Percentiles rank a stretch among this genome's conserved stretches.
These are phyloP conservation scores for Russula virescens DNA, from an alignment of 768 basidiomycete genomes.

Conservation along the genomic window DNA sequence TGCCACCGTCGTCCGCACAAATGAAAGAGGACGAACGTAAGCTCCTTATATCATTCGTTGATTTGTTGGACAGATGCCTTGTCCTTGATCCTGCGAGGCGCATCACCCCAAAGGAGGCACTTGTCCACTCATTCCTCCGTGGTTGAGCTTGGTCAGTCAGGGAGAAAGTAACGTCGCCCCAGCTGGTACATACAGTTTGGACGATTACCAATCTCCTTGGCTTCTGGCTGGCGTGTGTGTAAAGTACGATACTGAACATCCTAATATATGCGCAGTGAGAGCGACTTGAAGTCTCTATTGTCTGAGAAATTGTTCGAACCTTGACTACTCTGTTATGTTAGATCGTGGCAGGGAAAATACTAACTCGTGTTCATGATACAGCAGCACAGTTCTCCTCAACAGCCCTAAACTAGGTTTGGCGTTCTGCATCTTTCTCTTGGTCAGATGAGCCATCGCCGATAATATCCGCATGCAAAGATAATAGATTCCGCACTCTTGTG, in stretches of 20 bases:
- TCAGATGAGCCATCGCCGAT: no score
- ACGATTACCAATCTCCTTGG: not conserved
- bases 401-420: no score
- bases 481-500: no score
- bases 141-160: slow-evolving; percentile 31
- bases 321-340: no score
- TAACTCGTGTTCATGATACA: no score
- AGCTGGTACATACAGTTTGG: not conserved
- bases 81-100: slow-evolving; percentile 80
- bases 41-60: slow-evolving; percentile 72
- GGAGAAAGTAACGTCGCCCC: not conserved
- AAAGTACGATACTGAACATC: slow-evolving; percentile 11
- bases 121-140: slow-evolving; percentile 81
- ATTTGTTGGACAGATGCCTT: slow-evolving; percentile 88
- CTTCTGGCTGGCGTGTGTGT: slow-evolving; percentile 1
- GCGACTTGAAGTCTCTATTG: no score
- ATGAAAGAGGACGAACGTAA: slow-evolving; percentile 87
- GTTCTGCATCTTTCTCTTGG: no score
- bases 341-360: not conserved
- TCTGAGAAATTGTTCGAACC: no score
- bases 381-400: no score
- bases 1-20: slow-evolving; percentile 69
- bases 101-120: slow-evolving; percentile 85
- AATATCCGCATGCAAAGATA: no score
- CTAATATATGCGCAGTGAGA: not conserved